A percentile compares a stretch with the other conserved stretches of the same genome.
phyloP scores from a whole-genome alignment of 179 eudicot genomes.

The Pouteria campechiana region DNA sequence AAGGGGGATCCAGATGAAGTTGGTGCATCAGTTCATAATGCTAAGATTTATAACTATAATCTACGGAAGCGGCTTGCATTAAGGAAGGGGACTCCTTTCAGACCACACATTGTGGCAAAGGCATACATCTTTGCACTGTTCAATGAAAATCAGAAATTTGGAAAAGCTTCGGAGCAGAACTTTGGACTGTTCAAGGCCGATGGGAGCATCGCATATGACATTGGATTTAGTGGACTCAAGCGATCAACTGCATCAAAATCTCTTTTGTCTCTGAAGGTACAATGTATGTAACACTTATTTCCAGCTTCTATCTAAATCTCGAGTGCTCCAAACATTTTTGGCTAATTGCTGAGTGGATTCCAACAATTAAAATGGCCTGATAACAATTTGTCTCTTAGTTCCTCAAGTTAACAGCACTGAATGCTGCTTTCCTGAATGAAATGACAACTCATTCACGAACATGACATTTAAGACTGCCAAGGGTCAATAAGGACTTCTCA shows the following conservation, averaged over 20 bases:
- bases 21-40: constrained; percentile 44
- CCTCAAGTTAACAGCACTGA: too few relatives aligned
- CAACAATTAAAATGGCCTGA: too few relatives aligned
- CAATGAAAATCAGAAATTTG: constrained; percentile 73
- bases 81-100: constrained; percentile 74
- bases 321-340: too few relatives aligned
- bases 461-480: too few relatives aligned
- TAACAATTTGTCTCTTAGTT: too few relatives aligned
- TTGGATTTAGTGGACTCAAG: constrained; percentile 67
- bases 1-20: constrained; percentile 53
- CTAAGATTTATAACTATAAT: constrained; percentile 53
- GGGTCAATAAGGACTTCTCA: too few relatives aligned
- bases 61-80: constrained; percentile 43
- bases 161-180: constrained; percentile 79
- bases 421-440: too few relatives aligned
- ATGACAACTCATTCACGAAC: too few relatives aligned
- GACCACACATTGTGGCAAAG: constrained; percentile 39
- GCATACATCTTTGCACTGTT: constrained; percentile 79
- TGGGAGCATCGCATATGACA: constrained; percentile 64
- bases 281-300: too few relatives aligned
- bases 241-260: constrained; percentile 34
- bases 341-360: too few relatives aligned
- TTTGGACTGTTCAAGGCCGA: constrained; percentile 80
- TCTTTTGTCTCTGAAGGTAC: constrained; percentile 33
- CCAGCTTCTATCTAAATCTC: too few relatives aligned